phyloP scores from a whole-genome alignment of 768 basidiomycete genomes.

The Multifurca ochricompacta region DNA sequence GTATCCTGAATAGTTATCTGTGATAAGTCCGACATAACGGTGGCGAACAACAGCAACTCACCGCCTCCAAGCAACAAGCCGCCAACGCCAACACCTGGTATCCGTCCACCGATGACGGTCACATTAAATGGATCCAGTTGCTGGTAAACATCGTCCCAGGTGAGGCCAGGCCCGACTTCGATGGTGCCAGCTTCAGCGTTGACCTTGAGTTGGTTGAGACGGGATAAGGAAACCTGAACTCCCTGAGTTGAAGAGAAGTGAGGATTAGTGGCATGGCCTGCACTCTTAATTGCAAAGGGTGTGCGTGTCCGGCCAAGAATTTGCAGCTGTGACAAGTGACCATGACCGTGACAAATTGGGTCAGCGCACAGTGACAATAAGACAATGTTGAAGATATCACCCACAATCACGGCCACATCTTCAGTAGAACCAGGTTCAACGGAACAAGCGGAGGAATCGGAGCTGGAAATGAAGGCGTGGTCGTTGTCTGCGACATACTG shows the following conservation, averaged over 20 bases:
- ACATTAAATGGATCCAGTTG: conserved; percentile 11
- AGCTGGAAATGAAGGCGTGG: background rate
- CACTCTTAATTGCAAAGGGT: no score
- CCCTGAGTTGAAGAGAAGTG: conserved; percentile 55
- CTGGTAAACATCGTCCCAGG: conserved; percentile 23
- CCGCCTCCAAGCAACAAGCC: conserved; percentile 20
- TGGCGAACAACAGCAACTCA: no score
- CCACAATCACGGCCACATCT: background rate
- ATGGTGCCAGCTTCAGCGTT: conserved; percentile 2
- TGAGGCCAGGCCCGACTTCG: conserved; percentile 18
- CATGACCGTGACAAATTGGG: no score
- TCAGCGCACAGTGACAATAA: background rate
- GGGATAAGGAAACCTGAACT: conserved; percentile 47
- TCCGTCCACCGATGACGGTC: conserved; percentile 21
- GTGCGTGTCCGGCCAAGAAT: background rate
- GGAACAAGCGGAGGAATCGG: background rate
- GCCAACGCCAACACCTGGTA: conserved; percentile 21
- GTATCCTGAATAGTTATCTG: conserved; percentile 3
- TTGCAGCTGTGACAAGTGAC: background rate
- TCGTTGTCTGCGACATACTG: background rate
- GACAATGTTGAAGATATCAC: background rate
- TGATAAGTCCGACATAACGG: no score
- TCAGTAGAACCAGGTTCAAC: background rate
- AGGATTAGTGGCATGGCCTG: conserved; percentile 32
- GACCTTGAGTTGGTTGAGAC: conserved; percentile 32